Percentiles rank a stretch among this genome's conserved stretches.
These are phyloP conservation scores for Kodamaea fungicola DNA, from an alignment of 1,139 yeast species.

Conservation along the genomic window DNA sequence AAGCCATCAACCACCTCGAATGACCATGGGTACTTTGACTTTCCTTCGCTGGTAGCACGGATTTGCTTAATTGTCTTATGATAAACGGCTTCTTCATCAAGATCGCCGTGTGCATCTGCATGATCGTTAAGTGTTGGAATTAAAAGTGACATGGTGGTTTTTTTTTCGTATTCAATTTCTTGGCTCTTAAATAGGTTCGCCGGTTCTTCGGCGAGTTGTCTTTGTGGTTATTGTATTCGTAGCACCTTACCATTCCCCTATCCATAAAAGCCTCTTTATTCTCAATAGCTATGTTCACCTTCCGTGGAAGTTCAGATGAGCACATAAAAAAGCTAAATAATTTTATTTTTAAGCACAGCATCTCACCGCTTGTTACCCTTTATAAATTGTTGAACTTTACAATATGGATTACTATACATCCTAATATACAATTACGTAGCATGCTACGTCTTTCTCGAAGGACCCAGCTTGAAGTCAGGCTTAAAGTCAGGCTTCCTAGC, in stretches of 20 bases:
- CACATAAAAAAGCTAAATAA: too few relatives aligned
- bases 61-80: slow-evolving; percentile 7
- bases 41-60: slow-evolving; percentile 9
- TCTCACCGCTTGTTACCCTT: too few relatives aligned
- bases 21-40: slow-evolving; percentile 23
- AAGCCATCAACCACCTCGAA: slow-evolving; percentile 36
- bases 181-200: neutral
- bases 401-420: slow-evolving; percentile 7
- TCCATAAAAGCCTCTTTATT: too few relatives aligned
- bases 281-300: too few relatives aligned
- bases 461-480: slow-evolving; percentile 50
- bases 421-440: slow-evolving; percentile 6
- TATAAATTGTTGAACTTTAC: neutral
- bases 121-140: slow-evolving; percentile 19
- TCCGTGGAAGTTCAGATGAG: too few relatives aligned
- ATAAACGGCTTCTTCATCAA: slow-evolving; percentile 13
- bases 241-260: too few relatives aligned
- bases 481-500: slow-evolving; percentile 42
- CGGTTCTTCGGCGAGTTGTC: neutral
- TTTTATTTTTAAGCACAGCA: too few relatives aligned
- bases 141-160: slow-evolving; percentile 16
- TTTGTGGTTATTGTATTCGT: too few relatives aligned
- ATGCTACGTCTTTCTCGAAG: slow-evolving; percentile 47
- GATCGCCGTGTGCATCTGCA: slow-evolving; percentile 21
- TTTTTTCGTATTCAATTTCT: neutral